These are phyloP conservation scores for Pyricularia grisea DNA, from an alignment of 2,329 filamentous ascomycete genomes.

Conservation along the genomic window DNA sequence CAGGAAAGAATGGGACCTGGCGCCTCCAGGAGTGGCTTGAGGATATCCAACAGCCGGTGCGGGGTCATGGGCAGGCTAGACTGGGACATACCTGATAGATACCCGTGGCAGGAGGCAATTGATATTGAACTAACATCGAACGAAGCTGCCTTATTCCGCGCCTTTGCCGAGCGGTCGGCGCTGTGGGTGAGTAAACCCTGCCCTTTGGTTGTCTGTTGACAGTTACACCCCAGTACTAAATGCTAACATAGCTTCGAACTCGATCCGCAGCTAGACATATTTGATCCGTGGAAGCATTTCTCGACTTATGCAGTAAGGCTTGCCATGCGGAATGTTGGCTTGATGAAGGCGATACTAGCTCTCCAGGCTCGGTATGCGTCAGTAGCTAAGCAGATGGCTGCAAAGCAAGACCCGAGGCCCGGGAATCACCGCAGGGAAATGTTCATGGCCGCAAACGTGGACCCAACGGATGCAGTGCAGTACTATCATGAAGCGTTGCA, in stretches of 20 bases:
- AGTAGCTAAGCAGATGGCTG: not conserved
- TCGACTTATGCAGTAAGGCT: slow-evolving; percentile 6
- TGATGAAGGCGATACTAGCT: slow-evolving; percentile 13
- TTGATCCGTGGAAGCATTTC: slow-evolving; percentile 2
- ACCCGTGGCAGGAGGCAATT: slow-evolving; percentile 1
- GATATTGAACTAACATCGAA: slow-evolving; percentile 15
- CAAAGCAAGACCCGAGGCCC: not conserved
- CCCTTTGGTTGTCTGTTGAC: not conserved
- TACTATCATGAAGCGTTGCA: slow-evolving; percentile 56
- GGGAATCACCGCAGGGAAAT: not conserved
- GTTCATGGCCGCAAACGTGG: not conserved
- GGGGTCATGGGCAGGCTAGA: slow-evolving; percentile 3
- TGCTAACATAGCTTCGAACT: not conserved
- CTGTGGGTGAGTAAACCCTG: slow-evolving; percentile 6
- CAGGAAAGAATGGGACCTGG: slow-evolving; percentile 14
- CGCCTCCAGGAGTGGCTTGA: not conserved
- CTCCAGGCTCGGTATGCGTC: slow-evolving; percentile 6
- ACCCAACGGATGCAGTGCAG: slow-evolving; percentile 26
- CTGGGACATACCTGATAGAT: slow-evolving; percentile 2
- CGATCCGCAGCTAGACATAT: slow-evolving; percentile 10
- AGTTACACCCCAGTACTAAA: not conserved
- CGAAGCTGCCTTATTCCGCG: slow-evolving; percentile 18
- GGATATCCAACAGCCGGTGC: slow-evolving; percentile 3
- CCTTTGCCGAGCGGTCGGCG: slow-evolving; percentile 17
- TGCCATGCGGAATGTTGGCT: slow-evolving; percentile 8